These are phyloP conservation scores for Entomortierella beljakovae DNA, from an alignment of 192 early-diverging fungal genomes.

Conservation along the genomic window DNA sequence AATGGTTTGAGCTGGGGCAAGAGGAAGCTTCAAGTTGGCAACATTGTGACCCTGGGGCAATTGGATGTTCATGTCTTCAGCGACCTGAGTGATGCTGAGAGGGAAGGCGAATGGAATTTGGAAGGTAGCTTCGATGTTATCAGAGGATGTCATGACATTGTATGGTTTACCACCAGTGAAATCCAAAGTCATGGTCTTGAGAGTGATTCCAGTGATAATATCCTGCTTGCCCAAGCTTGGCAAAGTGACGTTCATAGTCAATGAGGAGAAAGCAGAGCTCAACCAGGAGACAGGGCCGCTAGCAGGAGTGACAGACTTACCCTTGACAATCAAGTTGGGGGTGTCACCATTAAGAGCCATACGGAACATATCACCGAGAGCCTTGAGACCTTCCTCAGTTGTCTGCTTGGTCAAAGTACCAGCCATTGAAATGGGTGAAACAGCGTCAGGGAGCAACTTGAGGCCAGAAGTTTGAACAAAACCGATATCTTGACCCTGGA, in stretches of 20 bases:
- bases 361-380: conserved; percentile 65
- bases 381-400: conserved; percentile 45
- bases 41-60: conserved; percentile 41
- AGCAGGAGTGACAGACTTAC: conserved; percentile 62
- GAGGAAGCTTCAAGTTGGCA: conserved; percentile 49
- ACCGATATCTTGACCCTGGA: conserved; percentile 55
- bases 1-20: conserved; percentile 52
- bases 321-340: conserved; percentile 60
- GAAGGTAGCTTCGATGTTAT: conserved; percentile 61
- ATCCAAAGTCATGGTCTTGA: conserved; percentile 66
- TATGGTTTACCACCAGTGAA: conserved; percentile 63
- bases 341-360: conserved; percentile 59
- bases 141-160: conserved; percentile 57
- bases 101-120: conserved; percentile 72
- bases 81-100: conserved; percentile 64
- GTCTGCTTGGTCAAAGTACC: conserved; percentile 67
- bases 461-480: conserved; percentile 43
- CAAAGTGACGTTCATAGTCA: conserved; percentile 65
- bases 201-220: conserved; percentile 65
- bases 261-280: conserved; percentile 58
- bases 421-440: conserved; percentile 52
- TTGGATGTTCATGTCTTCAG: conserved; percentile 63
- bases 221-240: conserved; percentile 55
- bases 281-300: conserved; percentile 62
- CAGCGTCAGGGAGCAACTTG: conserved; percentile 31